Conservation (phyloP, 164 flowering plant species). For the Vitis vinifera region DNA sequence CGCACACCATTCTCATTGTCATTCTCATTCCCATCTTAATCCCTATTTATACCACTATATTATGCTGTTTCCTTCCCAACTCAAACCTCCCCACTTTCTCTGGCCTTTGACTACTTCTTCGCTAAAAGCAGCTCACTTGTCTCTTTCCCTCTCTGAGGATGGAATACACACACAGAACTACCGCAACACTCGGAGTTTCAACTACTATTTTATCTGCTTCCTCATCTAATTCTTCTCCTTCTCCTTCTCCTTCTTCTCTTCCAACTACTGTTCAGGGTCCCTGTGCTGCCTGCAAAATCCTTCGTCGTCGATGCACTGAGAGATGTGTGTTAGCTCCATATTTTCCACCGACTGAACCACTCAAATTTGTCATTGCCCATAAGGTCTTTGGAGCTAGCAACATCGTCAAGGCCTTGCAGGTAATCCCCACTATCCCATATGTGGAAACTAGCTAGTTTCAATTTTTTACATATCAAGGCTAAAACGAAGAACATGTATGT, state of each 20-base stretch:
- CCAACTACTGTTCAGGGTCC: conserved; percentile 45
- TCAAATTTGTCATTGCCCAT: conserved; percentile 80
- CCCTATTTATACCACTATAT: too few species aligned
- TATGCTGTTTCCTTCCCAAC: too few species aligned
- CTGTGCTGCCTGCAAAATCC: conserved; percentile 81
- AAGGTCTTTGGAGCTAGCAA: conserved; percentile 84
- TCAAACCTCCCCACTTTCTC: too few species aligned
- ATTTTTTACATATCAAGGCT: too few species aligned
- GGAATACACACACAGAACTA: too few species aligned
- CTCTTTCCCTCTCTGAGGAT: conserved; percentile 3
- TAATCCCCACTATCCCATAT: background rate
- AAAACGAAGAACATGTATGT: too few species aligned
- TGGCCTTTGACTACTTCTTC: too few species aligned
- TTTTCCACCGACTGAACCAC: conserved; percentile 73
- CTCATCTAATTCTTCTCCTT: conserved; percentile 6
- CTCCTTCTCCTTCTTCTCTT: conserved; percentile 14
- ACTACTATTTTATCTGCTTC: conserved; percentile 8
- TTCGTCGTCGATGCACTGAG: conserved; percentile 65
- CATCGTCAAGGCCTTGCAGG: conserved; percentile 79
- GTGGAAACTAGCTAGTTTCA: too few species aligned
- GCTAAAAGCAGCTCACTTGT: too few species aligned
- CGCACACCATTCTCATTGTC: too few species aligned
- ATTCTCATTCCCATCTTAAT: too few species aligned
- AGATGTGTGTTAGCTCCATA: conserved; percentile 75
- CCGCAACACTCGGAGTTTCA: background rate